phyloP scores from a whole-genome alignment of 73 alveolate genomes.

The Tetrahymena elliotti region DNA sequence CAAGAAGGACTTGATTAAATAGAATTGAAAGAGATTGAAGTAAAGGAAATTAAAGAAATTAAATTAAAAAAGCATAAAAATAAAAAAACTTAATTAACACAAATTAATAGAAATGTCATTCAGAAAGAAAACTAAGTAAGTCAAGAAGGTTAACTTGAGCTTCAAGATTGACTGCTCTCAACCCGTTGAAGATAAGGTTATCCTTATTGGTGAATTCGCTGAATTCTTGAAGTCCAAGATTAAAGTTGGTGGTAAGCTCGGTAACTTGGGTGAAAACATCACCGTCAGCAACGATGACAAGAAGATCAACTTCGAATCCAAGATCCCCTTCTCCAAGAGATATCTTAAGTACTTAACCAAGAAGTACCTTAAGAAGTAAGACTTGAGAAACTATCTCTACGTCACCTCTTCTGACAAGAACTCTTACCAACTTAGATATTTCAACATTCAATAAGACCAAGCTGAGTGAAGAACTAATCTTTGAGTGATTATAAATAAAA shows the following conservation, averaged over 20 bases:
- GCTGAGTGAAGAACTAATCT: constrained; percentile 49
- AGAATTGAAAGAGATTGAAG: neutral
- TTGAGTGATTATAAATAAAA: neutral
- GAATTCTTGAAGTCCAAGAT: constrained; percentile 22
- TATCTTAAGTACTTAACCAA: constrained; percentile 81
- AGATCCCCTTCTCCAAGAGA: constrained; percentile 81
- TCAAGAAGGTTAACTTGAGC: constrained; percentile 33
- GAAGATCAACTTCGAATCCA: constrained; percentile 46
- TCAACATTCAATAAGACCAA: constrained; percentile 73
- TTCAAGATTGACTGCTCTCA: constrained; percentile 35
- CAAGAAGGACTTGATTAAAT: neutral
- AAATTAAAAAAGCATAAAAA: neutral
- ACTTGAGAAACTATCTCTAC: constrained; percentile 70
- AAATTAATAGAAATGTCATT: neutral
- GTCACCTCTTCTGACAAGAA: constrained; percentile 71
- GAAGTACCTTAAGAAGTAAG: constrained; percentile 78
- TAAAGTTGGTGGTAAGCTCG: constrained; percentile 36
- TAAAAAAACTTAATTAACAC: neutral
- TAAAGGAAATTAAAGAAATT: neutral
- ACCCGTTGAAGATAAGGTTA: constrained; percentile 42
- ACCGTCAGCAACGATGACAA: constrained; percentile 24
- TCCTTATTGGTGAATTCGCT: constrained; percentile 24
- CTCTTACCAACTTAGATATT: constrained; percentile 72
- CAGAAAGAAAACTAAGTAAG: constrained; percentile 31
- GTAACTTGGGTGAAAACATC: constrained; percentile 29